Base-by-base conservation (phyloP, 495 filamentous ascomycete species). In the Aspergillus egyptiacus region DNA sequence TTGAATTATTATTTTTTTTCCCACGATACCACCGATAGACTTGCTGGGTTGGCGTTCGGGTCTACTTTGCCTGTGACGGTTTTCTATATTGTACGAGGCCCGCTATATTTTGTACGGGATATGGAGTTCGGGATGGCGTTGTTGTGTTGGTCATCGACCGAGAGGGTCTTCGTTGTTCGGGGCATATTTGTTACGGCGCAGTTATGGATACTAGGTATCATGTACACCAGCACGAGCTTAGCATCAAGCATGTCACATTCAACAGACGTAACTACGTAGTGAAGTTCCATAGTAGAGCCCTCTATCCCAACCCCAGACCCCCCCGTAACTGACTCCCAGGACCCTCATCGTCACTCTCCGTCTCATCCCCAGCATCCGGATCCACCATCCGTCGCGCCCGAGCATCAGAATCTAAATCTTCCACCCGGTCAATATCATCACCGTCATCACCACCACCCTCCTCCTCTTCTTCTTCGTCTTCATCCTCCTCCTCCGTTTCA, bases 351-450 rank as follows among this genome's bases (percentile, higher is more conserved):
- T 75, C 70, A 47, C 52, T 58, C 14, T 69, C 67, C n/a, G 65
- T 66, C 22, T 73, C 69, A 56, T 65, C 58, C 4, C 50, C 59
- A 24, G 59, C 68, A 51, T 70, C 73, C 25, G 69, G 68, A 43
- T 71, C 65, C 54, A 61, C 64, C 53, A 45, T 60, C 24, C 51
- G 62, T 30, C 36, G 60, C 17, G 52, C 50, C 7, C 60, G 50
- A 32, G 60, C 40, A 36, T 58, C 54, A 7, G 48, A 52, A 61
- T 80, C 78, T 46, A 79, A 69, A 61, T 78, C 73, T 60, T 87
- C 83, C 27, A 84, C 72, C 13, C 80, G 80, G 57, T 86, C 81
- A 54, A 85, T 77, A 48, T 82, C 76, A 14, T 84, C 77, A 22
- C 73, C 73, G 14, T 61, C 65, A 15, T 58, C 59, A 5, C 56